Evolutionary conservation across 2,329 filamentous ascomycete genomes (phyloP), one percentile per base, ranked within the genome.

Genomic region (Xylaria sp.): DNA sequence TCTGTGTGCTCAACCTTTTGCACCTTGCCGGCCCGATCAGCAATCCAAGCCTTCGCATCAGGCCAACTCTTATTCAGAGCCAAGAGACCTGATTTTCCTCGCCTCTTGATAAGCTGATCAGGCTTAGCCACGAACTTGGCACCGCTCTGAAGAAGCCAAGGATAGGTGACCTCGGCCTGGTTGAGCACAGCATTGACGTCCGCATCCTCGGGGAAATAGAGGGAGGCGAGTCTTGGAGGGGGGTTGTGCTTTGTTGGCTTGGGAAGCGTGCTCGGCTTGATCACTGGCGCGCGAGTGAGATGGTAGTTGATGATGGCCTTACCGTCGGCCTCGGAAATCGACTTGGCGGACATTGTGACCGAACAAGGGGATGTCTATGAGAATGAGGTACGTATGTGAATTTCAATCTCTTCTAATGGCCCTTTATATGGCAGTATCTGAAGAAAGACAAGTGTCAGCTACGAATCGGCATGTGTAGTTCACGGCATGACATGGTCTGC

Each of bases 261-360:
- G 75, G 94, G 93, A 65, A 98, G 93, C 83, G 96, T 94, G 79
- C 94, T 95, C 74, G 95, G 92, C 92, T 97, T 98, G 89, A 99
- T 97, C 82, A 97, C 92, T 73, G 94, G 91, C 75, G 96, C 93
- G 81, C 96, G 92, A 77, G 96, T 98, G 84, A 99, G 94, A 88
- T 98, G 96, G 89, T 98, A 99, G 92, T 97, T 98, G 89, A 99
- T 89, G 87, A 99, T 98, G 89, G 96, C 96, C 92, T 99, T 99
- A 89, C 96, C 96, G 86, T 99, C 96, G 87, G 95, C 95, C 88
- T 99, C 96, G 87, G 92, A 85, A 81, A 99, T 98, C 75, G 95
- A 92, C 86, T 99, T 99, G 83, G 96, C 93, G 81, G 93, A 94
- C 93, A 96, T 96, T 78, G 78, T 87, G 82, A 65, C 68, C 66